These are phyloP conservation scores for Naegleria lovaniensis DNA, from an alignment of 208 protist species.

Conservation along the genomic window DNA sequence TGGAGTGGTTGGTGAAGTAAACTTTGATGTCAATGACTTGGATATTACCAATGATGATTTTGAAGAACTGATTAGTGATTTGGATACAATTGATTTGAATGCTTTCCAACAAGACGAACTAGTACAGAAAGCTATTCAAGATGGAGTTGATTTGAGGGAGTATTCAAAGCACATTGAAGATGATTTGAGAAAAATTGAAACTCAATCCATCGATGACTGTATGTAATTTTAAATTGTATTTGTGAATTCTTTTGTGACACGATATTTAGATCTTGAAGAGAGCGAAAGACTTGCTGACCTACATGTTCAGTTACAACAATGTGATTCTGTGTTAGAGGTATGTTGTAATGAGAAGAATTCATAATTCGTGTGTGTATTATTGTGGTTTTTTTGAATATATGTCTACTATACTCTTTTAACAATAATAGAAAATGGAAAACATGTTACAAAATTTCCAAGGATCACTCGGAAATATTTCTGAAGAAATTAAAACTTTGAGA, in stretches of 20 bases:
- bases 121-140: constrained; percentile 12
- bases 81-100: background rate
- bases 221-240: background rate
- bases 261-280: background rate
- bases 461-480: background rate
- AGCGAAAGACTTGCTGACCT: constrained; percentile 13
- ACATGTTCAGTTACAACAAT: background rate
- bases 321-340: constrained; percentile 17
- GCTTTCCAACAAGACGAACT: constrained; percentile 10
- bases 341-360: too few relatives aligned
- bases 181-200: constrained; percentile 22
- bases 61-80: constrained; percentile 6
- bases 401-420: background rate
- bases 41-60: constrained; percentile 23
- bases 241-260: too few relatives aligned
- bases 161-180: constrained; percentile 18
- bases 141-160: constrained; percentile 25
- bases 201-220: constrained; percentile 18
- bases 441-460: constrained; percentile 12
- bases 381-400: too few relatives aligned
- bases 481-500: constrained; percentile 16
- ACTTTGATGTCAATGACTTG: background rate
- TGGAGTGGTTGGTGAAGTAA: background rate
- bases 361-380: too few relatives aligned
- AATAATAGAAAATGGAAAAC: constrained; percentile 11